These are phyloP conservation scores for Microsporum canis DNA, from an alignment of 2,329 filamentous ascomycete species.

Conservation along the genomic window DNA sequence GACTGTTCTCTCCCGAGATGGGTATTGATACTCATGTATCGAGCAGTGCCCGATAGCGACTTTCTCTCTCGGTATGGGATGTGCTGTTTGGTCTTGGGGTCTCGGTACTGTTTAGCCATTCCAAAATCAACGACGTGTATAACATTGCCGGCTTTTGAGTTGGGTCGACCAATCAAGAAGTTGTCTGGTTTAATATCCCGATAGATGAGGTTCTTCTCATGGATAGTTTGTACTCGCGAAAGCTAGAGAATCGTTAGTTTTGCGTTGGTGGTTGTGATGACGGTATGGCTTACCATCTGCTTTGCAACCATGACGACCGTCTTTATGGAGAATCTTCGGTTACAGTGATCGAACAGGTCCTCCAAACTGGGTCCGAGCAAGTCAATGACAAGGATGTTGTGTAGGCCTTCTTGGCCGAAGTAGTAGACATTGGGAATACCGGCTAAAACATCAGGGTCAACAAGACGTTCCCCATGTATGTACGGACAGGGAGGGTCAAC, in stretches of 20 bases:
- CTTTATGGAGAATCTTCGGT: constrained; percentile 88
- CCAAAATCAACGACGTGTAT: constrained; percentile 99
- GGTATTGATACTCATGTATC: constrained; percentile 99
- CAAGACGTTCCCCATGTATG: neutral
- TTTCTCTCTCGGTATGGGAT: constrained; percentile 96
- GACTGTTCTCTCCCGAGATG: constrained; percentile 95
- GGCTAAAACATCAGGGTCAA: constrained; percentile 43
- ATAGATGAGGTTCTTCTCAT: constrained; percentile 99
- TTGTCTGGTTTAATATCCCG: constrained; percentile 99
- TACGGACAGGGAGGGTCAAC: constrained; percentile 26
- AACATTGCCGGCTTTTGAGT: constrained; percentile 89
- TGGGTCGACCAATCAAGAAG: constrained; percentile 88
- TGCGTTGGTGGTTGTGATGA: constrained; percentile 19
- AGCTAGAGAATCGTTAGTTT: constrained; percentile 42
- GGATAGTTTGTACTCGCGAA: constrained; percentile 83
- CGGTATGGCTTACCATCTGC: constrained; percentile 61
- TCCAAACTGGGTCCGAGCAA: constrained; percentile 88
- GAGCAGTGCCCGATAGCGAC: constrained; percentile 86
- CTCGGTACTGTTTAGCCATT: constrained; percentile 98
- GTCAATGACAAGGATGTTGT: constrained; percentile 98
- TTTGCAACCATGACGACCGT: constrained; percentile 99
- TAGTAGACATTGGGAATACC: constrained; percentile 99
- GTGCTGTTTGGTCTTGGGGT: constrained; percentile 98
- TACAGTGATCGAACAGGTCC: constrained; percentile 95
- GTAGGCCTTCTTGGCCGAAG: constrained; percentile 94